Conservation (phyloP, 306 rosid genomes). For the Quercus alba region DNA sequence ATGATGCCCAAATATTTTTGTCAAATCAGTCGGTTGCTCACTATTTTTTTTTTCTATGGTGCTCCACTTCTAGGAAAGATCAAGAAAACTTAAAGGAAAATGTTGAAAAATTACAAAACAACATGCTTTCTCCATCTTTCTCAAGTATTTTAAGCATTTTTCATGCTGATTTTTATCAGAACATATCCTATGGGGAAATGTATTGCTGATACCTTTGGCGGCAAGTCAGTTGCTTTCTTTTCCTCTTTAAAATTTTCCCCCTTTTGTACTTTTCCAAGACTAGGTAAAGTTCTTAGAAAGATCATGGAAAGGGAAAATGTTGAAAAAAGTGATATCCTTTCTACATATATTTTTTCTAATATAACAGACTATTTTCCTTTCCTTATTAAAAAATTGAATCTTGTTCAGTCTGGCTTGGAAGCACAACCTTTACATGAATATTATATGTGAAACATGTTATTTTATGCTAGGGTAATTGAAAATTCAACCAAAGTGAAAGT, state of each 20-base stretch:
- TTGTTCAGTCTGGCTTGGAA: neutral
- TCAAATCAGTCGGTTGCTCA: no score
- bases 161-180: neutral
- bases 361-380: neutral
- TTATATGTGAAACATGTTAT: neutral
- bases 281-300: neutral
- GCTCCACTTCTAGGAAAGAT: no score
- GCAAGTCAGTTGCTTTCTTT: neutral
- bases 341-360: neutral
- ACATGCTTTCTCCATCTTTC: neutral
- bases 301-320: neutral
- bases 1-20: no score
- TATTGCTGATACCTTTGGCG: neutral
- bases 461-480: neutral
- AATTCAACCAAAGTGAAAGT: conserved; percentile 3
- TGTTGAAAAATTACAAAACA: no score
- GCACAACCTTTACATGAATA: neutral
- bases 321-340: neutral
- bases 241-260: neutral
- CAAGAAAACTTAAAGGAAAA: no score
- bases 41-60: no score
- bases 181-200: no score
- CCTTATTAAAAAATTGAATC: neutral
- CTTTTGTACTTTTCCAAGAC: neutral
- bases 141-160: neutral